Conservation (phyloP, 176 grass and related monocot genomes). For the Olyra latifolia region DNA sequence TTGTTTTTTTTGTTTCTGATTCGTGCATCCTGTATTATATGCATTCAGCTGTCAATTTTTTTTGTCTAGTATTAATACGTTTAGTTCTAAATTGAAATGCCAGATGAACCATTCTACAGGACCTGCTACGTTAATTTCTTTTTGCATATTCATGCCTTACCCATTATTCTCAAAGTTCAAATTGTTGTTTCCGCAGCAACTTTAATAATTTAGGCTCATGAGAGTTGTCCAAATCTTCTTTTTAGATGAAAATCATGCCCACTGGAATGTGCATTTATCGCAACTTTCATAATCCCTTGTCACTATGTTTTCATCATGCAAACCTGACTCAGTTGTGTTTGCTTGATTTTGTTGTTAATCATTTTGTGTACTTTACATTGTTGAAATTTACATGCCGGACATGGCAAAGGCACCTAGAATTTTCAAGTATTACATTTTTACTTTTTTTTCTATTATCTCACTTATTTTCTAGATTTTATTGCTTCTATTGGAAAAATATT, state of each 20-base stretch:
- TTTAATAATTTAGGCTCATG: background rate
- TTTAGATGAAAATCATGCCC: conserved; percentile 7
- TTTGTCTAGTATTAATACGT: no score
- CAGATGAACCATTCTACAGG: no score
- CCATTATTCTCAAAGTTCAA: conserved; percentile 61
- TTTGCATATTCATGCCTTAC: background rate
- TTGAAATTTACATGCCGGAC: background rate
- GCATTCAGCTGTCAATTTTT: no score
- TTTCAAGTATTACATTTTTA: background rate
- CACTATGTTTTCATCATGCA: conserved; percentile 9
- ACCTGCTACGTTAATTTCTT: no score
- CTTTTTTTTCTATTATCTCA: background rate
- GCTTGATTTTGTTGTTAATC: background rate
- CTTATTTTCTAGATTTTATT: background rate
- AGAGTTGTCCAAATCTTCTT: conserved; percentile 9
- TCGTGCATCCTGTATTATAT: no score
- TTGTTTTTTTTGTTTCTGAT: no score
- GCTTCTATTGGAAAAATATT: background rate
- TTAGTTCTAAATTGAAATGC: no score
- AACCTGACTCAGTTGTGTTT: conserved; percentile 10
- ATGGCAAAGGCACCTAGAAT: conserved; percentile 15
- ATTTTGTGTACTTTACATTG: background rate
- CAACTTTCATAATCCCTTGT: background rate
- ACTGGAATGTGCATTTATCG: conserved; percentile 4
- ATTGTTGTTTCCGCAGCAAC: conserved; percentile 99